phyloP scores from a whole-genome alignment of 176 grass and related monocot genomes.

The Avena atlantica region DNA sequence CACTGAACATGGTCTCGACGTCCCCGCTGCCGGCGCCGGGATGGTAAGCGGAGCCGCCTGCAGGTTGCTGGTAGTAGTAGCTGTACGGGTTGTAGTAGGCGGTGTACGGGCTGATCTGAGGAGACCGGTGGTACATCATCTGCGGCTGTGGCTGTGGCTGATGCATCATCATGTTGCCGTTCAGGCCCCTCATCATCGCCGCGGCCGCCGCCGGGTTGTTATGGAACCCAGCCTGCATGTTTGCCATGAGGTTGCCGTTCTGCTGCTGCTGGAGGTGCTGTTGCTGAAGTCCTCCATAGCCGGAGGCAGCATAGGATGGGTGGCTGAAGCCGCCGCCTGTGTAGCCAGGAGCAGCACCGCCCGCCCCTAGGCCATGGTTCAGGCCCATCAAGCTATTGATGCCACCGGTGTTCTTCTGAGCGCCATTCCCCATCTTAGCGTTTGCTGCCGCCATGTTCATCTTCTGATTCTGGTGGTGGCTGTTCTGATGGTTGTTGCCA shows the following conservation, averaged over 20 bases:
- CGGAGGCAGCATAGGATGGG: conserved; percentile 37
- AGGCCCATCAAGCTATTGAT: conserved; percentile 73
- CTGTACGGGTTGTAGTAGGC: conserved; percentile 85
- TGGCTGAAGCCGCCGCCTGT: conserved; percentile 54
- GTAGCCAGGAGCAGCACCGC: conserved; percentile 48
- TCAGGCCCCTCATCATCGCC: conserved; percentile 68
- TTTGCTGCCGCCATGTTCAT: conserved; percentile 65
- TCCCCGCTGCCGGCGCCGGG: conserved; percentile 57
- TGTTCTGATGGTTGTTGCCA: conserved; percentile 64
- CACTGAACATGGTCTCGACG: conserved; percentile 89
- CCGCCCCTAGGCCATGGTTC: conserved; percentile 50
- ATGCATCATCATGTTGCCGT: conserved; percentile 80
- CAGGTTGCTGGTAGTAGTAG: conserved; percentile 68
- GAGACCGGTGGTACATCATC: conserved; percentile 96
- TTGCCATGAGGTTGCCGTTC: conserved; percentile 64
- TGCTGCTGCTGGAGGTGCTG: conserved; percentile 67
- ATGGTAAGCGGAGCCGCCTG: conserved; percentile 42
- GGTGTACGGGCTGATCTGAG: conserved; percentile 91
- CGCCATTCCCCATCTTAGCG: conserved; percentile 52
- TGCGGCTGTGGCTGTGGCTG: conserved; percentile 82
- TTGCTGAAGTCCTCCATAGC: conserved; percentile 60
- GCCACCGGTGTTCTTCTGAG: conserved; percentile 44
- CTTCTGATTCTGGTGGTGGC: conserved; percentile 58
- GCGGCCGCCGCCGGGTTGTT: conserved; percentile 57
- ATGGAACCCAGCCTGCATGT: conserved; percentile 67